Evolutionary conservation across 106 monocot species (phyloP).

Genomic region (Posidonia australis): DNA sequence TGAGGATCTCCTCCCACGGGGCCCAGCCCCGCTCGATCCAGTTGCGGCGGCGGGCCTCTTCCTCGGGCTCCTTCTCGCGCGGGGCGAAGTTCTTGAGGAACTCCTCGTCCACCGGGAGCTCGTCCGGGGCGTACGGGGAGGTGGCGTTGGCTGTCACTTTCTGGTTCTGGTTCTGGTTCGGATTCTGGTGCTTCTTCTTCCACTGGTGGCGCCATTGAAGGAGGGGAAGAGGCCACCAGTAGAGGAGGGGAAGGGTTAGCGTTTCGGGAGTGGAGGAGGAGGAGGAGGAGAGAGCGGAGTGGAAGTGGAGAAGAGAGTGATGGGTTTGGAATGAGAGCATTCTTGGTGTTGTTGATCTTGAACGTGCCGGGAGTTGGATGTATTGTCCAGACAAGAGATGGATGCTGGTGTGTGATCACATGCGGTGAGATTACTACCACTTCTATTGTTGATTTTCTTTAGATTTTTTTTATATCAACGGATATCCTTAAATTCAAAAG

Average conservation of each 20-base stretch:
- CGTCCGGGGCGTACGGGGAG: constrained; percentile 43
- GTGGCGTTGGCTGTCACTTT: background rate
- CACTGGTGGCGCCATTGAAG: no score
- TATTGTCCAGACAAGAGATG: background rate
- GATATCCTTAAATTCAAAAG: no score
- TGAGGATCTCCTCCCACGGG: constrained; percentile 92
- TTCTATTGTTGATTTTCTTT: no score
- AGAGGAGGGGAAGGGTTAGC: background rate
- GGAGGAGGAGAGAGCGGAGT: background rate
- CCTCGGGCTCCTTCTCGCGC: constrained; percentile 51
- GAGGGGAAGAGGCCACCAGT: no score
- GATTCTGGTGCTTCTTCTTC: background rate
- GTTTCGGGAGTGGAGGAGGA: background rate
- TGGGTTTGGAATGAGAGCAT: background rate
- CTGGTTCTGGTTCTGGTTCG: no score
- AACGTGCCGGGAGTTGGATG: background rate
- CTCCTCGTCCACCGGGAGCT: constrained; percentile 59
- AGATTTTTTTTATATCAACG: no score
- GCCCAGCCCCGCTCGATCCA: constrained; percentile 96
- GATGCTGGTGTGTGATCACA: no score
- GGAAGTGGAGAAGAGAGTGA: background rate
- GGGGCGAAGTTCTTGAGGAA: constrained; percentile 48
- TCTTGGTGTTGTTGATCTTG: background rate
- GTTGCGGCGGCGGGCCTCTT: constrained; percentile 60
- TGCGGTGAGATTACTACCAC: no score